phyloP scores from a whole-genome alignment of 1,139 yeast genomes.

The Casaregolazyma suthepensis region DNA sequence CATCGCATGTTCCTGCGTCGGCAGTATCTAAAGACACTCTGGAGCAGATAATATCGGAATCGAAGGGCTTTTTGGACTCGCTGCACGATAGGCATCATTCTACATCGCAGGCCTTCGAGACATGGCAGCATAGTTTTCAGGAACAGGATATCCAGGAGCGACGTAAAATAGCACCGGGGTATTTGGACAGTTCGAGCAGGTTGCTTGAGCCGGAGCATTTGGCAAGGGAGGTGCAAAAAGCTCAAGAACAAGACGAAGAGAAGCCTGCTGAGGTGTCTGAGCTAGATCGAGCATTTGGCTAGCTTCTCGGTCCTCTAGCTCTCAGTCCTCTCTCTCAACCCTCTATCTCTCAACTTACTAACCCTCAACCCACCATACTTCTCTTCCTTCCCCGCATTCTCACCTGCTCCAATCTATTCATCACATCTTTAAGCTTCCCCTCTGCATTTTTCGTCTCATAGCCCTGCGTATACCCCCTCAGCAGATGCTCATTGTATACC shows the following conservation, averaged over 20 bases:
- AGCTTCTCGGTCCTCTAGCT: slow-evolving; percentile 9
- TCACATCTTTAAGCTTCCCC: slow-evolving; percentile 45
- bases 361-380: slow-evolving; percentile 84
- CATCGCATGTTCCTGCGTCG: slow-evolving; percentile 30
- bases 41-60: slow-evolving; percentile 22
- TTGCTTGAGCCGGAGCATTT: slow-evolving; percentile 25
- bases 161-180: slow-evolving; percentile 41
- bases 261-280: slow-evolving; percentile 9
- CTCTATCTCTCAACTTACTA: too few relatives aligned
- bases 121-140: slow-evolving; percentile 31
- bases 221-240: neutral
- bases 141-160: slow-evolving; percentile 26
- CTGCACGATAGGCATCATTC: slow-evolving; percentile 24
- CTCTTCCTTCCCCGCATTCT: slow-evolving; percentile 90
- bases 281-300: slow-evolving; percentile 20
- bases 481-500: slow-evolving; percentile 59
- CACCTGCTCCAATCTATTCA: slow-evolving; percentile 70
- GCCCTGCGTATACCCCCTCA: slow-evolving; percentile 57
- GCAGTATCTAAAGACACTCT: slow-evolving; percentile 26
- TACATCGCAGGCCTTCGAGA: slow-evolving; percentile 26
- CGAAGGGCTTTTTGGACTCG: slow-evolving; percentile 25
- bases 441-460: slow-evolving; percentile 27
- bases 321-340: too few relatives aligned
- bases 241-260: neutral
- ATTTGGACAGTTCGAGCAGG: slow-evolving; percentile 30